These are phyloP conservation scores for Leptodermis oblonga DNA, from an alignment of 257 asterid genomes.

Conservation along the genomic window DNA sequence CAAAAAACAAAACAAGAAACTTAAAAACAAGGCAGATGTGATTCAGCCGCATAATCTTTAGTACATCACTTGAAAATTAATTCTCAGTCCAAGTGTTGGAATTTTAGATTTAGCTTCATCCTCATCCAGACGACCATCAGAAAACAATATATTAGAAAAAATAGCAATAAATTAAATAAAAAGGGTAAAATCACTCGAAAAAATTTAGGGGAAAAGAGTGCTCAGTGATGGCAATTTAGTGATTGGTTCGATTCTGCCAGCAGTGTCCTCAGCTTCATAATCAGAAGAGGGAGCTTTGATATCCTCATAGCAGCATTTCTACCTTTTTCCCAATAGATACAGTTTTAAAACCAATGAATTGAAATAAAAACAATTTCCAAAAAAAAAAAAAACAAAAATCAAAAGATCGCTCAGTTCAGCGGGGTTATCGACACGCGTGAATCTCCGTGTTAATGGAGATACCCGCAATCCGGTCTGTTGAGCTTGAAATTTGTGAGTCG, in stretches of 20 bases:
- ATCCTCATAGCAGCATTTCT: constrained; percentile 50
- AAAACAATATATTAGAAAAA: not conserved
- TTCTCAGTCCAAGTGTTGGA: constrained; percentile 45
- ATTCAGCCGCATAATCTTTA: constrained; percentile 30
- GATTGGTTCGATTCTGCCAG: constrained; percentile 95
- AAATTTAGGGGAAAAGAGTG: constrained; percentile 6
- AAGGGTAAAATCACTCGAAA: not conserved
- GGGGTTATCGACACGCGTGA: constrained; percentile 78
- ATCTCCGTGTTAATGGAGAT: constrained; percentile 25
- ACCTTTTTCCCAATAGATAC: not conserved
- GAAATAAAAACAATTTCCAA: not conserved
- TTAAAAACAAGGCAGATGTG: not conserved
- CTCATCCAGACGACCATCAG: constrained; percentile 13
- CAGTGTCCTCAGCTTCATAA: constrained; percentile 47
- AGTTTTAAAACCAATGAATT: not conserved
- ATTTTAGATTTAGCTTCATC: constrained; percentile 31
- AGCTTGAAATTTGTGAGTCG: constrained; percentile 75
- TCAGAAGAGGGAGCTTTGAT: constrained; percentile 95
- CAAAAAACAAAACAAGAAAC: not conserved
- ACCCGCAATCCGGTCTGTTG: constrained; percentile 93
- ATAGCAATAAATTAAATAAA: not conserved
- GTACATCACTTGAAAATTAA: constrained; percentile 17
- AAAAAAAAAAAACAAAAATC: not conserved
- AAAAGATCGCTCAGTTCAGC: constrained; percentile 82
- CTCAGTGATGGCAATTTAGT: constrained; percentile 61